Percentiles rank a stretch among this genome's conserved stretches.
phyloP scores from a whole-genome alignment of 106 monocot genomes.

The Gastrodia elata region DNA sequence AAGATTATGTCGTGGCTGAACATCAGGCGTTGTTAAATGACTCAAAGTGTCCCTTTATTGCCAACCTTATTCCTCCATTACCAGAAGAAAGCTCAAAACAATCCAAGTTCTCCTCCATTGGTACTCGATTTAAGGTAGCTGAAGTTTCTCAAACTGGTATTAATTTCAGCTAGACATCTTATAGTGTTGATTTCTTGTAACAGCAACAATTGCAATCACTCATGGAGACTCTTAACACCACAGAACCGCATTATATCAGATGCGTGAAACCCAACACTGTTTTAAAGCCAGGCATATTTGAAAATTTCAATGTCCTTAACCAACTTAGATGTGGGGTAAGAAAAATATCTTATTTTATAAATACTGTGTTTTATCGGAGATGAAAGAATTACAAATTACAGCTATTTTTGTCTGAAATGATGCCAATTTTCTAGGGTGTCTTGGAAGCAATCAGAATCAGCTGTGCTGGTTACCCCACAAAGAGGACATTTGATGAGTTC shows the following conservation, averaged over 20 bases:
- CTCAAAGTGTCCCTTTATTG: slow-evolving; percentile 67
- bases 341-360: neutral
- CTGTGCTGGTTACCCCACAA: slow-evolving; percentile 98
- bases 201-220: slow-evolving; percentile 99
- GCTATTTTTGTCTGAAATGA: neutral
- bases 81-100: slow-evolving; percentile 86
- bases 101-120: slow-evolving; percentile 91
- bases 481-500: slow-evolving; percentile 95
- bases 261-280: slow-evolving; percentile 92
- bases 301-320: slow-evolving; percentile 83
- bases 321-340: slow-evolving; percentile 94
- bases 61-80: slow-evolving; percentile 79
- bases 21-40: slow-evolving; percentile 77
- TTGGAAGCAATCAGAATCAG: slow-evolving; percentile 98
- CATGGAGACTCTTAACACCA: slow-evolving; percentile 94
- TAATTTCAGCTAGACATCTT: neutral
- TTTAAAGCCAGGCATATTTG: slow-evolving; percentile 82
- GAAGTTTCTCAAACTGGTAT: neutral
- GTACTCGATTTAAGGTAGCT: slow-evolving; percentile 90
- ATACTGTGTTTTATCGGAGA: neutral
- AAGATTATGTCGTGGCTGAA: slow-evolving; percentile 97
- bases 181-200: slow-evolving; percentile 11
- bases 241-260: slow-evolving; percentile 97
- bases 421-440: slow-evolving; percentile 52
- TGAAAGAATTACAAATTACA: neutral